Evolutionary conservation across 2,329 filamentous ascomycete genomes (phyloP).

Genomic region (Scortechinia acanthostroma): DNA sequence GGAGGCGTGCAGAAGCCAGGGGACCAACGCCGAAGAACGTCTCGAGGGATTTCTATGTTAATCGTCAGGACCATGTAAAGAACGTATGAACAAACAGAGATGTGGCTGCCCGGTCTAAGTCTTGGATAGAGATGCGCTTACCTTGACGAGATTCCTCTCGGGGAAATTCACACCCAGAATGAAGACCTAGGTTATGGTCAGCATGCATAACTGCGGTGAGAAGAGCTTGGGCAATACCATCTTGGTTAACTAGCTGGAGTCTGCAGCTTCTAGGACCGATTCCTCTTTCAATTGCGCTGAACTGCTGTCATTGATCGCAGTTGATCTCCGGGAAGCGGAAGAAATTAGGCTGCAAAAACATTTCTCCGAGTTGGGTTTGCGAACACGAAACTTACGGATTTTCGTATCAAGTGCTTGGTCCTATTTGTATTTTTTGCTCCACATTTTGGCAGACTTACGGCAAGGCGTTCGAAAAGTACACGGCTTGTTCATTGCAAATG

Average conservation of each 20-base stretch:
- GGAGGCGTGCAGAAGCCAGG: constrained; percentile 37
- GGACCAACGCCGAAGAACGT: constrained; percentile 51
- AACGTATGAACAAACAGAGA: too few relatives aligned
- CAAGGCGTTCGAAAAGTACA: too few relatives aligned
- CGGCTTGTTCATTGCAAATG: too few relatives aligned
- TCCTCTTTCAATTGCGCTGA: background rate
- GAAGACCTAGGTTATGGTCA: constrained; percentile 38
- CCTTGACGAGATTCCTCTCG: constrained; percentile 50
- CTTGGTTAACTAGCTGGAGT: constrained; percentile 12
- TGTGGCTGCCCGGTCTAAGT: background rate
- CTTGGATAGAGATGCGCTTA: constrained; percentile 15
- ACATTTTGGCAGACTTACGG: too few relatives aligned
- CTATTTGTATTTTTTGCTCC: too few relatives aligned
- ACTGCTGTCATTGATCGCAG: background rate
- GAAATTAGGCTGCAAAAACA: constrained; percentile 19
- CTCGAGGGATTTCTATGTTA: constrained; percentile 35
- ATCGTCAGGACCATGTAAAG: constrained; percentile 4
- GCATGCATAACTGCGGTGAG: background rate
- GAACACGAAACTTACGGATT: too few relatives aligned
- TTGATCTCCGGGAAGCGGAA: constrained; percentile 10
- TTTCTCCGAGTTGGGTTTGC: constrained; percentile 16
- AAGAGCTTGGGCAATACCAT: constrained; percentile 15
- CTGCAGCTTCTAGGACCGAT: background rate
- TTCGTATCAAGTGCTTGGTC: too few relatives aligned
- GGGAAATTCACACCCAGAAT: constrained; percentile 58